Percentiles rank a stretch among this genome's conserved stretches.
phyloP scores from a whole-genome alignment of 306 rosid species.

The Begonia masoniana region DNA sequence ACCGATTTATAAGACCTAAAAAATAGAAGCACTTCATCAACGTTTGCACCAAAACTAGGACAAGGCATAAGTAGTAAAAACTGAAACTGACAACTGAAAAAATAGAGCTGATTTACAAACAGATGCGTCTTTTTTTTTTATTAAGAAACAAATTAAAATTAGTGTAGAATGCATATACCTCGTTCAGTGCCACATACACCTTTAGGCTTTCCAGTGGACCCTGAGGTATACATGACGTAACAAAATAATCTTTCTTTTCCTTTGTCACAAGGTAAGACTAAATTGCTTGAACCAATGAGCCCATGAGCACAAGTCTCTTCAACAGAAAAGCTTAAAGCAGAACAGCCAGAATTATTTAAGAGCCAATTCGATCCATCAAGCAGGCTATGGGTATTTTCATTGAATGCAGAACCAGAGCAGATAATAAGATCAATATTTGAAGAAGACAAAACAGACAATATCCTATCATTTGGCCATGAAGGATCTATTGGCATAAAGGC shows the following conservation, averaged over 20 bases:
- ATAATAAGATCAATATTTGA: slow-evolving; percentile 46
- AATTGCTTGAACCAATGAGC: slow-evolving; percentile 11
- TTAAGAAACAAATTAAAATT: background rate
- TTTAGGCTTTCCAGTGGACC: slow-evolving; percentile 87
- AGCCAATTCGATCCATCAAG: slow-evolving; percentile 42
- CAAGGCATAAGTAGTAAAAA: background rate
- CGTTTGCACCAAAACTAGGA: background rate
- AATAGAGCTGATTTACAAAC: too few relatives aligned
- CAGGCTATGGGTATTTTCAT: slow-evolving; percentile 19
- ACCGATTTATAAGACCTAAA: slow-evolving; percentile 70
- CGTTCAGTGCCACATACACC: slow-evolving; percentile 83
- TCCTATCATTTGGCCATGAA: slow-evolving; percentile 60
- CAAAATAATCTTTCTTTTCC: slow-evolving; percentile 50
- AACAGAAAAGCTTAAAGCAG: slow-evolving; percentile 38
- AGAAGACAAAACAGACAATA: slow-evolving; percentile 37
- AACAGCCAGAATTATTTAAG: slow-evolving; percentile 16
- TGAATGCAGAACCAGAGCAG: slow-evolving; percentile 29
- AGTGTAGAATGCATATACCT: slow-evolving; percentile 26
- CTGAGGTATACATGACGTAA: slow-evolving; percentile 84
- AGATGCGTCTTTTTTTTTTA: too few relatives aligned
- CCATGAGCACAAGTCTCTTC: slow-evolving; percentile 23
- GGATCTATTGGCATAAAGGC: slow-evolving; percentile 87
- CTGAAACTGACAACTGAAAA: too few relatives aligned
- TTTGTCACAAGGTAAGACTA: slow-evolving; percentile 39
- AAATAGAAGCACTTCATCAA: slow-evolving; percentile 6